Percentiles rank a stretch among this genome's conserved stretches.
These are phyloP conservation scores for Gypsophila paniculata DNA, from an alignment of 179 eudicot genomes.

Conservation along the genomic window DNA sequence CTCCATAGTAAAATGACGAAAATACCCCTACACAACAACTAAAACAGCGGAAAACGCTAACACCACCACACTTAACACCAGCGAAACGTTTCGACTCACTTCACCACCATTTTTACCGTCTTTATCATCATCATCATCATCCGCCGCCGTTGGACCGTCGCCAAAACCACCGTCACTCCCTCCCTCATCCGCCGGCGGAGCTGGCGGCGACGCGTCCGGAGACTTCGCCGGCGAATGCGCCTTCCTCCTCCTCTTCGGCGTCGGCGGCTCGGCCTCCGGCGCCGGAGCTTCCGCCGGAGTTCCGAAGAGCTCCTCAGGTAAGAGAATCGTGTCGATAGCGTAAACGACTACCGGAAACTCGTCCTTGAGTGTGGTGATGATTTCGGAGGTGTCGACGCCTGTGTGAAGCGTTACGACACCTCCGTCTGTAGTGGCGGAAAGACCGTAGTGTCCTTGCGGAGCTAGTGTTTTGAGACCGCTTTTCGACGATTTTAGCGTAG, in stretches of 20 bases:
- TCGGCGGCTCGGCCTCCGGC: constrained; percentile 36
- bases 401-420: constrained; percentile 55
- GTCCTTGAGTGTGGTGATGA: constrained; percentile 51
- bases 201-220: constrained; percentile 13
- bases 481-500: constrained; percentile 47
- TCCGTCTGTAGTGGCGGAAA: constrained; percentile 43
- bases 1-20: constrained; percentile 9
- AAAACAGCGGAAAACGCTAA: constrained; percentile 21
- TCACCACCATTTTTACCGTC: constrained; percentile 28
- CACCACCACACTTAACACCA: constrained; percentile 7
- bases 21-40: constrained; percentile 23
- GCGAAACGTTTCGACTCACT: neutral
- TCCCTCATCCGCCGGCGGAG: constrained; percentile 39
- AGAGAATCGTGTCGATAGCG: constrained; percentile 56
- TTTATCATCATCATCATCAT: constrained; percentile 21
- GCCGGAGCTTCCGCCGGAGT: constrained; percentile 39
- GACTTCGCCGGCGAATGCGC: constrained; percentile 16
- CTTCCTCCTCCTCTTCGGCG: constrained; percentile 14
- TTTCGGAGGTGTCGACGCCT: constrained; percentile 48
- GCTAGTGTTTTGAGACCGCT: constrained; percentile 48
- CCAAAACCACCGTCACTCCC: constrained; percentile 23
- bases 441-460: constrained; percentile 44
- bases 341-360: constrained; percentile 55
- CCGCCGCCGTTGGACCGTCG: constrained; percentile 23
- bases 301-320: constrained; percentile 60